A percentile compares a stretch with the other conserved stretches of the same genome.
phyloP scores from a whole-genome alignment of 495 filamentous ascomycete genomes.

The Tuber calosporum region DNA sequence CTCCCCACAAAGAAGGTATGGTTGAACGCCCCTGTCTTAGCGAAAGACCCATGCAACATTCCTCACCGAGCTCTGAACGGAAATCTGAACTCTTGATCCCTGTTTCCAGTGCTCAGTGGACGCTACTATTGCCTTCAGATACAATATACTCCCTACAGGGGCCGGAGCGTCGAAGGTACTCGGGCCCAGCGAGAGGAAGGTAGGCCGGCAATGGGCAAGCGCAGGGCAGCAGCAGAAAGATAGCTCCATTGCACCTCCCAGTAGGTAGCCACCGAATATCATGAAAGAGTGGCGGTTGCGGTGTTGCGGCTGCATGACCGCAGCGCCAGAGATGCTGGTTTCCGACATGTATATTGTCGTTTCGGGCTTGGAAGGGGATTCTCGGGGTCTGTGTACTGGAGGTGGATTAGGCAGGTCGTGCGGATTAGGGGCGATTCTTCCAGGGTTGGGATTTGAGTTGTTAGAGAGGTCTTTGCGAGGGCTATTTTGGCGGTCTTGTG shows the following conservation, averaged over 20 bases:
- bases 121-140: conserved; percentile 66
- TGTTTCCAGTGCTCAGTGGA: conserved; percentile 64
- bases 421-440: conserved; percentile 73
- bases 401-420: conserved; percentile 66
- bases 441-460: conserved; percentile 67
- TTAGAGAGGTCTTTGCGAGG: conserved; percentile 54
- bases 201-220: conserved; percentile 65
- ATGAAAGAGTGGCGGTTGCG: conserved; percentile 81
- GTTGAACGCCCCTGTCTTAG: conserved; percentile 71
- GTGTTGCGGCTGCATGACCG: conserved; percentile 83
- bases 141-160: conserved; percentile 74
- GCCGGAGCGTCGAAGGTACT: conserved; percentile 79
- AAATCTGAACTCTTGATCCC: conserved; percentile 62
- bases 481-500: conserved; percentile 71
- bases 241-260: conserved; percentile 76
- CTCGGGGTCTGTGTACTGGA: conserved; percentile 62
- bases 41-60: conserved; percentile 63
- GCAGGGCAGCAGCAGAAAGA: conserved; percentile 83
- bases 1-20: conserved; percentile 74
- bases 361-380: conserved; percentile 50
- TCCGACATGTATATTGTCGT: conserved; percentile 62
- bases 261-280: conserved; percentile 81
- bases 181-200: conserved; percentile 70
- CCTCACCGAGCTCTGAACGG: conserved; percentile 68
- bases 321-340: conserved; percentile 60